A percentile compares a stretch with the other conserved stretches of the same genome.
phyloP scores from a whole-genome alignment of 2,329 filamentous ascomycete species.

The Septoria petroselini region DNA sequence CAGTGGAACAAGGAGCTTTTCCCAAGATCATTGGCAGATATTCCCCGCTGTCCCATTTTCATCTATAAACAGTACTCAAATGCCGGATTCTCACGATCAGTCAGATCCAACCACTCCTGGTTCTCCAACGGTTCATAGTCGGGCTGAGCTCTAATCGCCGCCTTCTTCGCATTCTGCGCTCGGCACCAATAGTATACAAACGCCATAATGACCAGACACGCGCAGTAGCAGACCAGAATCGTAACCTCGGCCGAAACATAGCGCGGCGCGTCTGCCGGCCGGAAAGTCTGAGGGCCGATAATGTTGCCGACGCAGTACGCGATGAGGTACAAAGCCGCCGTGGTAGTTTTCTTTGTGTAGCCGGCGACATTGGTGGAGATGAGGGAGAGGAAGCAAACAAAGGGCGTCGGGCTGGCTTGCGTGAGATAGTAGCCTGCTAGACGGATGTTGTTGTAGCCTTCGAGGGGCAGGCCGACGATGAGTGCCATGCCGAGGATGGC shows the following conservation, averaged over 20 bases:
- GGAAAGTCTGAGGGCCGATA: constrained; percentile 53
- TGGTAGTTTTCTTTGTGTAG: constrained; percentile 59
- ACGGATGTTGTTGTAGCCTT: constrained; percentile 53
- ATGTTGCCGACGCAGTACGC: constrained; percentile 50
- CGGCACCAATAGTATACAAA: constrained; percentile 64
- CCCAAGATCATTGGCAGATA: too few relatives aligned
- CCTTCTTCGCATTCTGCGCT: constrained; percentile 60
- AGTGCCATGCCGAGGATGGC: constrained; percentile 61
- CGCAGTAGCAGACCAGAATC: constrained; percentile 58
- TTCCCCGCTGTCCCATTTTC: too few relatives aligned
- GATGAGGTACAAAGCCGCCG: constrained; percentile 54
- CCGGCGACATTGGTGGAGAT: constrained; percentile 61
- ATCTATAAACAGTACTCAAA: constrained; percentile 53
- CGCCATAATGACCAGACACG: constrained; percentile 53
- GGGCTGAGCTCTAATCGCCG: constrained; percentile 48
- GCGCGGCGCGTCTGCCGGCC: constrained; percentile 54
- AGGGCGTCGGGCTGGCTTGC: constrained; percentile 58
- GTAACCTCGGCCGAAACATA: constrained; percentile 64
- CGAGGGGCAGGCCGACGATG: constrained; percentile 60
- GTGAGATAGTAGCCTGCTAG: constrained; percentile 67
- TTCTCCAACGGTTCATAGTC: constrained; percentile 62
- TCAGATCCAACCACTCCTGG: constrained; percentile 64
- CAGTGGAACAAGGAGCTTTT: too few relatives aligned
- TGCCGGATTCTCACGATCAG: constrained; percentile 60
- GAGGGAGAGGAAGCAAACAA: constrained; percentile 62